A percentile compares a stretch with the other conserved stretches of the same genome.
Evolutionary conservation across 805 yeast genomes (phyloP).

Genomic region (Maudiozyma saulgeensis): DNA sequence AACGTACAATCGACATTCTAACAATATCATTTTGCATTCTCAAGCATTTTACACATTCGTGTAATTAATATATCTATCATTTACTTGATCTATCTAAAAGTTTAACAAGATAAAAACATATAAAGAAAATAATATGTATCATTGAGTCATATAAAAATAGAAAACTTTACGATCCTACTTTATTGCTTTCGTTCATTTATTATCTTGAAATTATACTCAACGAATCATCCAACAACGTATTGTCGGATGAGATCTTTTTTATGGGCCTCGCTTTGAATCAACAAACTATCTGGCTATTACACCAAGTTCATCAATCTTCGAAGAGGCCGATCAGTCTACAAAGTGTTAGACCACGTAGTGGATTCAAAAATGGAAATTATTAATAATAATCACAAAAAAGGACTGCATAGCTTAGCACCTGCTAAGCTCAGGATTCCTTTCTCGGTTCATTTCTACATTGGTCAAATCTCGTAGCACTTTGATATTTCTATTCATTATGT

Average conservation of each 20-base stretch:
- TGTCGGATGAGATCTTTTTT: conserved; percentile 12
- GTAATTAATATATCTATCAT: not conserved
- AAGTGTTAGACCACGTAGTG: not conserved
- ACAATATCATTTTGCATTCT: not conserved
- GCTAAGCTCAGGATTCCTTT: not conserved
- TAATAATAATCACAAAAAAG: not conserved
- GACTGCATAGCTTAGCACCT: not conserved
- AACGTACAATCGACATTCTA: no score
- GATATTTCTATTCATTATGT: no score
- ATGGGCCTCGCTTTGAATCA: conserved; percentile 42
- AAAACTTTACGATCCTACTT: conserved; percentile 1
- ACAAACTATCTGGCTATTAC: conserved; percentile 29
- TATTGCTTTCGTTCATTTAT: conserved; percentile 4
- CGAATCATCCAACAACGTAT: conserved; percentile 10
- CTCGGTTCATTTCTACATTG: no score
- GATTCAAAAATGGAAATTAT: not conserved
- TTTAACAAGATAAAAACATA: not conserved
- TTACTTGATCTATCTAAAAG: not conserved
- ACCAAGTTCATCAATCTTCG: conserved; percentile 36
- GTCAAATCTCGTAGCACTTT: no score
- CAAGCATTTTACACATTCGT: not conserved
- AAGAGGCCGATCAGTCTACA: conserved; percentile 29
- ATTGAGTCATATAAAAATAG: conserved; percentile 16
- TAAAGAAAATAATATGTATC: conserved; percentile 14
- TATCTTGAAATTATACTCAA: conserved; percentile 12